Percentiles rank a stretch among this genome's conserved stretches.
phyloP scores from a whole-genome alignment of 345 rosid genomes.

The Excoecaria cochinchinensis region DNA sequence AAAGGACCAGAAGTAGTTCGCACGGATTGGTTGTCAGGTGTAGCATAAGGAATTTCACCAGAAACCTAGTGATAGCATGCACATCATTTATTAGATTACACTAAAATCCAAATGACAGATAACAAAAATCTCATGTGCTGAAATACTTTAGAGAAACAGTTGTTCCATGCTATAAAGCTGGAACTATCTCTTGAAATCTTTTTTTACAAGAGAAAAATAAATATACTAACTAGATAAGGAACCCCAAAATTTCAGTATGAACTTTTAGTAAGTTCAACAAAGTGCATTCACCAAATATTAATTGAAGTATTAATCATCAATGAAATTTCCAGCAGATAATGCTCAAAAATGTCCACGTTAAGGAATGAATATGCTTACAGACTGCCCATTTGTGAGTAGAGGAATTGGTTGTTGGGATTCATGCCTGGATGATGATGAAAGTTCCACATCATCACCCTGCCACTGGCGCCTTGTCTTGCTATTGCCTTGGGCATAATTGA shows the following conservation, averaged over 20 bases:
- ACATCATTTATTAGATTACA: constrained; percentile 13
- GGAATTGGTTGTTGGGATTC: constrained; percentile 90
- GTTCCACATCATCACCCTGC: constrained; percentile 83
- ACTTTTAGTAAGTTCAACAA: no score
- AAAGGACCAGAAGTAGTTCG: constrained; percentile 98
- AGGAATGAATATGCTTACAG: constrained; percentile 41
- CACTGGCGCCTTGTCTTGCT: constrained; percentile 64
- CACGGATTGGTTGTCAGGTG: constrained; percentile 88
- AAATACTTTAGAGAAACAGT: neutral
- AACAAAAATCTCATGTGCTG: neutral
- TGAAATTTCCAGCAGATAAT: neutral
- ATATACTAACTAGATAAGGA: no score
- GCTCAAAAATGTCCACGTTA: neutral
- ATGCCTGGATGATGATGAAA: constrained; percentile 83
- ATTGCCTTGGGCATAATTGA: constrained; percentile 66
- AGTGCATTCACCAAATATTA: no score
- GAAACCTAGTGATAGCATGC: constrained; percentile 56
- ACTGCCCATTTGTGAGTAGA: constrained; percentile 85
- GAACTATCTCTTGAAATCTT: neutral
- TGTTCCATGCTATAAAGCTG: neutral
- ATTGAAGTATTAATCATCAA: neutral
- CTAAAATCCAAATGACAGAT: neutral
- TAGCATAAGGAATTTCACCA: constrained; percentile 86
- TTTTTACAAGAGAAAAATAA: neutral
- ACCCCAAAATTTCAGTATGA: no score